Base-by-base conservation (phyloP, 208 protist species). In the Acanthamoeba healyi region DNA sequence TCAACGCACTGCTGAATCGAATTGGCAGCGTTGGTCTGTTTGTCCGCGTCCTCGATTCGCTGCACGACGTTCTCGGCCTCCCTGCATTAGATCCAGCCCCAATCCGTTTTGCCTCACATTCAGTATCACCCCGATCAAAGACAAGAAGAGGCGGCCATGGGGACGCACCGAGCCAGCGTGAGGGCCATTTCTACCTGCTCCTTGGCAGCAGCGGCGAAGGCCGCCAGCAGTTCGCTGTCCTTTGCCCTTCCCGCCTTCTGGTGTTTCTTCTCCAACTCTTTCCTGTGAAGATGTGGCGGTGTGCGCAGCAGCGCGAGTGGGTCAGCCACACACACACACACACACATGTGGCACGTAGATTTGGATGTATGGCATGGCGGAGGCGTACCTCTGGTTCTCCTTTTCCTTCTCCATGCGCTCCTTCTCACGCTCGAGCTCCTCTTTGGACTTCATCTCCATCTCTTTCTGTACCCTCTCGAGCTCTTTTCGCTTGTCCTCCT, bases 401-500 rank as follows among this genome's bases (percentile, higher is more conserved):
- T 86, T 49, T 19, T 86, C 77, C 26, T 36, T 22, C 49, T 86
- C 7, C 49, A 61, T 49, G 40, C 49, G 77, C 77, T 86, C 77
- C 49, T 38, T 86, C 49, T 86, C 77, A 26, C 34, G 22, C 40
- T 51, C 24, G 10, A 58, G 44, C 49, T 86, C 29, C 42, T 86
- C 49, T 42, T 86, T 32, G 44, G n/a, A 58, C 77, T 86, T 58
- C 40, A 61, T 38, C 49, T 32, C 49, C 49, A 61, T 58, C 77
- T 86, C 49, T 19, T 32, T n/a, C 49, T 86, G 77, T 10, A 61
- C 77, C 17, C 49, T 38, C 22, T 86, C 77, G 44, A 86, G 40
- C 77, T 86, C n/a, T 29, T 58, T 86, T 17, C 49, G 77, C 77
- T 86, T 86, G 42, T 49, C 77, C 77, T 49, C 77, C 49, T 86